These are phyloP conservation scores for Citrus sp. DNA, from an alignment of 345 rosid species.

Conservation along the genomic window DNA sequence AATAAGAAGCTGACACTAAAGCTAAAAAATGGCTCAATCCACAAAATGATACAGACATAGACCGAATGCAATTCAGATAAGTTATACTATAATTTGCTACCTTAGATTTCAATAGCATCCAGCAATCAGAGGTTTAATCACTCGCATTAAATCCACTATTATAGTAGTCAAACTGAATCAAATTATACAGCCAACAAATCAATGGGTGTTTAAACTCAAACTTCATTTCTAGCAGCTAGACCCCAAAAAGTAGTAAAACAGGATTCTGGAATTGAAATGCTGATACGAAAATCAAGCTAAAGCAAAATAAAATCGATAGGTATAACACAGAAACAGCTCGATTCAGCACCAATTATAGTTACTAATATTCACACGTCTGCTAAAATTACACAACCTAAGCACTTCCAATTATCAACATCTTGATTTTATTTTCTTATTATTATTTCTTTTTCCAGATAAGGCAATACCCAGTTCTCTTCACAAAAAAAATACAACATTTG, in stretches of 20 bases:
- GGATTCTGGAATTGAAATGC: not conserved
- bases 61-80: not conserved
- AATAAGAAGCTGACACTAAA: not conserved
- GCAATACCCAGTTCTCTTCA: too few relatives aligned
- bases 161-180: not conserved
- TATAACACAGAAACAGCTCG: not conserved
- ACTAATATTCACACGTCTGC: not conserved
- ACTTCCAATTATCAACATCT: too few relatives aligned
- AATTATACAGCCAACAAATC: not conserved
- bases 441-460: too few relatives aligned
- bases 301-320: not conserved
- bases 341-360: not conserved
- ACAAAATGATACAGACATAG: not conserved
- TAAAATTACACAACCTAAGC: not conserved
- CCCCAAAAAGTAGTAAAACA: not conserved
- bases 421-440: too few relatives aligned
- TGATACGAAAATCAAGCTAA: not conserved
- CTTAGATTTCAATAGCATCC: not conserved
- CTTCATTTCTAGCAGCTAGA: not conserved
- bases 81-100: not conserved
- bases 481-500: too few relatives aligned
- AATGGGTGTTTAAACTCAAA: not conserved
- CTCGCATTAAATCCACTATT: not conserved
- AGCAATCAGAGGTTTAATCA: not conserved
- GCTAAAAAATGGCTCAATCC: not conserved